These are phyloP conservation scores for Aristolochia contorta DNA, from an alignment of 164 flowering plant species.

Conservation along the genomic window DNA sequence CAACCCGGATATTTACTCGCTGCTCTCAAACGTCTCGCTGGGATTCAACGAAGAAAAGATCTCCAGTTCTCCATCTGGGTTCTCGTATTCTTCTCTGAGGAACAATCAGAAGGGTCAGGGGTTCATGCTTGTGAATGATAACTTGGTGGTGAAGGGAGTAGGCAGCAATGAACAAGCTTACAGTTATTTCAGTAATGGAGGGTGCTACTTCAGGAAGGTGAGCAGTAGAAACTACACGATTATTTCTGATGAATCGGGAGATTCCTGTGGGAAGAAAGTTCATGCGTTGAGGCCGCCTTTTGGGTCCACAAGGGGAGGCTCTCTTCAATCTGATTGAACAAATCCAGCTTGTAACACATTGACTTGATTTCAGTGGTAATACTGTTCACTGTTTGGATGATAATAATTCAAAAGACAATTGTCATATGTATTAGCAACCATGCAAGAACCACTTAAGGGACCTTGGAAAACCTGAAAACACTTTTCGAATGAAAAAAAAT, in stretches of 20 bases:
- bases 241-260: constrained; percentile 36
- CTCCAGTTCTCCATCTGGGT: constrained; percentile 6
- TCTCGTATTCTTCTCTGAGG: constrained; percentile 23
- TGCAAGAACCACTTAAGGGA: no score
- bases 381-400: no score
- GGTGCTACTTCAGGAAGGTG: constrained; percentile 65
- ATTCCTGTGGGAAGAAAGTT: constrained; percentile 16
- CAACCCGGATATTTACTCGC: constrained; percentile 21
- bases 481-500: no score
- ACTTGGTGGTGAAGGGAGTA: constrained; percentile 41
- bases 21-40: constrained; percentile 35
- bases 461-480: no score
- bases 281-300: constrained; percentile 2
- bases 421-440: no score
- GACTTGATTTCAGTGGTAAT: no score
- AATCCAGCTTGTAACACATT: no score
- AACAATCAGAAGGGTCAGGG: constrained; percentile 58
- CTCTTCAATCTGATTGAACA: constrained; percentile 4
- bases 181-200: constrained; percentile 20
- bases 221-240: constrained; percentile 77
- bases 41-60: constrained; percentile 38
- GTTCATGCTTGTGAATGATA: constrained; percentile 37
- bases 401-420: no score
- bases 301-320: constrained; percentile 9
- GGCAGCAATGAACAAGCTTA: constrained; percentile 59